A percentile compares a stretch with the other conserved stretches of the same genome.
Evolutionary conservation across 306 rosid genomes (phyloP).

Genomic region (Hippophae tibetana): DNA sequence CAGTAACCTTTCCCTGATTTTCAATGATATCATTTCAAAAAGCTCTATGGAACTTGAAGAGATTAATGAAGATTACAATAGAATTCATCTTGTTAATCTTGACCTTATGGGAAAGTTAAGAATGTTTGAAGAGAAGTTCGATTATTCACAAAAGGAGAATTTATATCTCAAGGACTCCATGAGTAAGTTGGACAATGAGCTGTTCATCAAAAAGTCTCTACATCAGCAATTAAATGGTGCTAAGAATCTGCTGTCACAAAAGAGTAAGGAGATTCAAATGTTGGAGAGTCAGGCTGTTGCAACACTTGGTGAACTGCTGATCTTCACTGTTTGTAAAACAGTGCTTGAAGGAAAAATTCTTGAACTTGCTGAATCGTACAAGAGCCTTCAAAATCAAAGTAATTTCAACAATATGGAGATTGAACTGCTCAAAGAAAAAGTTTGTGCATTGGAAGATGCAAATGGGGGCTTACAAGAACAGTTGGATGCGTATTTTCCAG

Average conservation of each 20-base stretch:
- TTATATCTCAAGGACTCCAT: constrained; percentile 46
- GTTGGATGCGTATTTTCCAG: constrained; percentile 54
- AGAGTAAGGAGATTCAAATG: constrained; percentile 42
- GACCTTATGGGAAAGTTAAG: constrained; percentile 55
- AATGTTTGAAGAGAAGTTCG: constrained; percentile 36
- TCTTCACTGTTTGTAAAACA: constrained; percentile 43
- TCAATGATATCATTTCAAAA: constrained; percentile 39
- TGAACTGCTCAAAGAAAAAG: constrained; percentile 42
- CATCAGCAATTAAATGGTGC: constrained; percentile 35
- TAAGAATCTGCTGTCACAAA: constrained; percentile 32
- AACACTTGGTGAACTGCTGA: constrained; percentile 45
- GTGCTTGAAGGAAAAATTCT: constrained; percentile 55
- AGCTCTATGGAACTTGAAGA: constrained; percentile 39
- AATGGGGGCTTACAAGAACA: constrained; percentile 47
- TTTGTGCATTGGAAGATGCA: constrained; percentile 36
- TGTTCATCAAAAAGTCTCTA: constrained; percentile 30
- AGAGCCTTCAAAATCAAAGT: constrained; percentile 39
- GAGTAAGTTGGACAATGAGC: constrained; percentile 44
- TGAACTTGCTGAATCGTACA: constrained; percentile 47
- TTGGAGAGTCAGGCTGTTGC: constrained; percentile 54
- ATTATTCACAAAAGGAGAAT: constrained; percentile 36
- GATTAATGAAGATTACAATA: constrained; percentile 36
- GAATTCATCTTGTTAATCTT: constrained; percentile 31
- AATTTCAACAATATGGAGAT: constrained; percentile 38
- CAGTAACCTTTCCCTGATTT: constrained; percentile 51